phyloP scores from a whole-genome alignment of 2,329 filamentous ascomycete species.

The Fusarium clavum region DNA sequence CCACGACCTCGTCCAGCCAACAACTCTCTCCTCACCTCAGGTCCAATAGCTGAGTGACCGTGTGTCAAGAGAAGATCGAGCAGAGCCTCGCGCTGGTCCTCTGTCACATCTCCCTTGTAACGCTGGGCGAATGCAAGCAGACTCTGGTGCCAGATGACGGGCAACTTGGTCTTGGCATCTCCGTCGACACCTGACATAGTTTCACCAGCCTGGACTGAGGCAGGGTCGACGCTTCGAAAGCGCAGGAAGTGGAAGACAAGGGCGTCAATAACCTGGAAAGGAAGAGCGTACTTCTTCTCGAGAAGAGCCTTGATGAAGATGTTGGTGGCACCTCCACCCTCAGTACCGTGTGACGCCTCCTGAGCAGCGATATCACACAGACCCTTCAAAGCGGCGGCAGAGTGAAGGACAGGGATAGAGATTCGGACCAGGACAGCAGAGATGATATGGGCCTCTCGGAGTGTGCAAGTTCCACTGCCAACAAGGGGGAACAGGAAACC shows the following conservation, averaged over 20 bases:
- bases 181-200: conserved; percentile 63
- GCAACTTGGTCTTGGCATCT: conserved; percentile 74
- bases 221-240: conserved; percentile 78
- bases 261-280: conserved; percentile 93
- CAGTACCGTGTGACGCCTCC: conserved; percentile 83
- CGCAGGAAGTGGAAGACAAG: conserved; percentile 97
- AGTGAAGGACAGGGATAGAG: conserved; percentile 90
- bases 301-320: conserved; percentile 93
- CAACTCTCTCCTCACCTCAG: conserved; percentile 89
- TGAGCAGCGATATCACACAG: conserved; percentile 95
- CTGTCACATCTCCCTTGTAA: conserved; percentile 95
- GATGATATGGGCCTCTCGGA: conserved; percentile 92
- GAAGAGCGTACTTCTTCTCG: conserved; percentile 97
- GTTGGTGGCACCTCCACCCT: conserved; percentile 91
- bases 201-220: conserved; percentile 64
- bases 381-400: conserved; percentile 88
- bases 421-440: conserved; percentile 86
- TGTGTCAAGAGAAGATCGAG: conserved; percentile 86
- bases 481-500: conserved; percentile 93
- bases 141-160: conserved; percentile 96
- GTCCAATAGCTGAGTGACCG: conserved; percentile 88
- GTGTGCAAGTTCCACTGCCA: conserved; percentile 84
- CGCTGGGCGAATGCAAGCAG: conserved; percentile 91
- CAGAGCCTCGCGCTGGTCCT: conserved; percentile 91
- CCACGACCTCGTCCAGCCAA: conserved; percentile 89